Conservation (phyloP, 164 flowering plant genomes). For the Magnolia officinalis region DNA sequence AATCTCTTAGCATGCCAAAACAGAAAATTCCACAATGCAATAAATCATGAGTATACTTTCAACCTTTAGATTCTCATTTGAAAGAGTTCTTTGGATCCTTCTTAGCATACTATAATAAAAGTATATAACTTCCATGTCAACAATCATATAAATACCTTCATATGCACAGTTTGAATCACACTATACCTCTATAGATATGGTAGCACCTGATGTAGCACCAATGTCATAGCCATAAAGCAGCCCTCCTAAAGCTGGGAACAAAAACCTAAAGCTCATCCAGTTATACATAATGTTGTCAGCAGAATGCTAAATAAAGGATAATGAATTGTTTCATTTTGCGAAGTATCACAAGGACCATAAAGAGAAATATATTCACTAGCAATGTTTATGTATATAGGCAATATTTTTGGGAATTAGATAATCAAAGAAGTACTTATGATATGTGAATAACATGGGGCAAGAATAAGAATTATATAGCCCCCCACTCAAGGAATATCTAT, state of each 20-base stretch:
- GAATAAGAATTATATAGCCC: too few species aligned
- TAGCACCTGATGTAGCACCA: constrained; percentile 87
- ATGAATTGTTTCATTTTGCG: background rate
- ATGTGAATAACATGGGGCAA: too few species aligned
- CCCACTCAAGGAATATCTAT: too few species aligned
- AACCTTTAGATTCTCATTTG: background rate
- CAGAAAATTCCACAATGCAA: background rate
- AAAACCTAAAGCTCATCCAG: constrained; percentile 50
- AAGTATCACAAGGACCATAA: background rate
- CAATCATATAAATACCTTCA: background rate
- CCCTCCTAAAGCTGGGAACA: constrained; percentile 93
- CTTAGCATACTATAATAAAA: background rate
- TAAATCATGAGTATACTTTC: background rate
- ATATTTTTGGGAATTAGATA: too few species aligned
- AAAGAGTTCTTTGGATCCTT: background rate
- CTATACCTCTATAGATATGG: constrained; percentile 63
- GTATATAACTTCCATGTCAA: background rate
- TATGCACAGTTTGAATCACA: background rate
- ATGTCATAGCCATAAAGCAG: constrained; percentile 86
- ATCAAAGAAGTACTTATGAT: too few species aligned
- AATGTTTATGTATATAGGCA: too few species aligned
- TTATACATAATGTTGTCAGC: background rate
- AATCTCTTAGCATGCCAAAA: background rate
- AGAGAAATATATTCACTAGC: background rate
- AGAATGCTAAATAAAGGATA: background rate